Evolutionary conservation across 208 protist species (phyloP), one percentile per base, ranked within the genome.

Genomic region (Crithidia fasciculata): DNA sequence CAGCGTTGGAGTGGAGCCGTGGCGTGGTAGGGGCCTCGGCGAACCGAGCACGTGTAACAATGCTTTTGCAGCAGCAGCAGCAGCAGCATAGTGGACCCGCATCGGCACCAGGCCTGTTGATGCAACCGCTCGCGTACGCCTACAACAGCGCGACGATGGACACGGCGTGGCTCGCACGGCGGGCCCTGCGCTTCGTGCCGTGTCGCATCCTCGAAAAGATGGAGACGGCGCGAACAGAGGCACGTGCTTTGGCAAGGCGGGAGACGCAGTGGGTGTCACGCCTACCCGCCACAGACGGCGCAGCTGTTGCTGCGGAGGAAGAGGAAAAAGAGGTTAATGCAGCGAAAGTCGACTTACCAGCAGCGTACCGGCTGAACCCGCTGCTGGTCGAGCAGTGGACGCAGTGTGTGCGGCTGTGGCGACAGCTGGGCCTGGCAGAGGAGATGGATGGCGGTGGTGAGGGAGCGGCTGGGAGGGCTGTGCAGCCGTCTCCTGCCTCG

Each of bases 111-210:
- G 53, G 12, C 15, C 12, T 60, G 54, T 40, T 28, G 15, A 40
- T 9, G n/a, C 55, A 16, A 16, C 44, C 43, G 50, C 63, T 74
- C 9, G 63, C 16, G 61, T 47, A 41, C 7, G 74, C 70, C 8
- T 85, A 82, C 65, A 95, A 95, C 77, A 95, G 87, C 66, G 69
- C 73, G 16, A 91, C 90, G 8, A 71, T 91, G 56, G 90, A 95
- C 70, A 64, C 70, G 16, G 71, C 82, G 67, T 80, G 80, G 39
- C 74, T 90, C 12, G 82, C 86, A 10, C 85, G 90, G n/a, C 60
- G 77, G 19, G 69, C 86, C 8, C 73, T 95, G 67, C 87, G 87
- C 2, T 62, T 57, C 28, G 74, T 88, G 6, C 79, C 78, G 49
- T 60, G 74, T 41, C 83, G 88, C n/a, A 74, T 95, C 13, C 52